These are phyloP conservation scores for Lentinula sp. DNA, from an alignment of 768 basidiomycete genomes.

Conservation along the genomic window DNA sequence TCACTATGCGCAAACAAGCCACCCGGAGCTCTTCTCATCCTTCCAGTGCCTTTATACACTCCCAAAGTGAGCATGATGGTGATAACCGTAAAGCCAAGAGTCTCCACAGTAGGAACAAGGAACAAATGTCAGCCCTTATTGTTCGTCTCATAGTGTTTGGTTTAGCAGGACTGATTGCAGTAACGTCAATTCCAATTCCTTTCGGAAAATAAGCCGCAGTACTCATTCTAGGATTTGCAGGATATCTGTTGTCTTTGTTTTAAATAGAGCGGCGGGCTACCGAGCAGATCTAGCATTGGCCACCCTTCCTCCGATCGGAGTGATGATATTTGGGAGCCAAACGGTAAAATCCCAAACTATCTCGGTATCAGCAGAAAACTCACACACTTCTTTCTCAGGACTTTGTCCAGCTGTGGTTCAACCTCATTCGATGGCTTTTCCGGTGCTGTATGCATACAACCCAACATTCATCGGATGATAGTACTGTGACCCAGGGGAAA, in stretches of 20 bases:
- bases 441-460: not conserved
- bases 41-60: not conserved
- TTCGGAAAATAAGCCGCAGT: too few species aligned
- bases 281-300: not conserved
- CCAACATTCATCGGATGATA: not conserved
- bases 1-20: not conserved
- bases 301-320: not conserved
- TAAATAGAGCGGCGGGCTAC: not conserved
- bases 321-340: not conserved
- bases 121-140: not conserved
- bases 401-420: not conserved
- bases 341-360: not conserved
- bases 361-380: not conserved
- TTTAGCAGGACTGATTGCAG: not conserved
- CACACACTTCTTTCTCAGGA: not conserved
- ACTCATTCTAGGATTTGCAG: not conserved
- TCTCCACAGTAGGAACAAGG: not conserved
- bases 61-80: not conserved
- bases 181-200: not conserved
- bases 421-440: not conserved
- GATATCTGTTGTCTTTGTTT: not conserved
- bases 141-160: not conserved
- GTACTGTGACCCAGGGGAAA: not conserved
- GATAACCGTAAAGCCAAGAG: not conserved
- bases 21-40: not conserved